Evolutionary conservation across 2,329 filamentous ascomycete genomes (phyloP).

Genomic region (Helotiales sp.): DNA sequence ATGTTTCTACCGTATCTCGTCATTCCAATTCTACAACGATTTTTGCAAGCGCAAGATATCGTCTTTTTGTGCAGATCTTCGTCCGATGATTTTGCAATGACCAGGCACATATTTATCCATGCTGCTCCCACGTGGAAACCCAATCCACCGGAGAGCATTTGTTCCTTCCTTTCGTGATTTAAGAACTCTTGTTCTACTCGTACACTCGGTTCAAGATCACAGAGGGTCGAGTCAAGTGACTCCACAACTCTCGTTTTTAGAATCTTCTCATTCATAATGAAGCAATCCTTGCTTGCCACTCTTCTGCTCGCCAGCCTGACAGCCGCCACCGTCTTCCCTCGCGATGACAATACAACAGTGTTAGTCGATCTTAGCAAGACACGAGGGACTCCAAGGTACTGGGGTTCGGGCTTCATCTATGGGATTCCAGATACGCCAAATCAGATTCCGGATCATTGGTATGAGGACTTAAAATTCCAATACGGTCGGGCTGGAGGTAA

Average conservation of each 20-base stretch:
- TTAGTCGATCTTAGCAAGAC: background rate
- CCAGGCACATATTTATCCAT: background rate
- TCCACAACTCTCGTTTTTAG: background rate
- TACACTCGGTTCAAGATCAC: background rate
- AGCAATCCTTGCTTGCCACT: background rate
- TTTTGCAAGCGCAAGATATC: background rate
- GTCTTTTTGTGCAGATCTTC: background rate
- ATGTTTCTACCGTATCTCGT: background rate
- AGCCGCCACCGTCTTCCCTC: background rate
- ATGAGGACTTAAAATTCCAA: constrained; percentile 41
- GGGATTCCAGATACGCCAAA: constrained; percentile 40
- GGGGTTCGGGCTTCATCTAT: constrained; percentile 44
- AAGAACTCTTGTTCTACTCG: background rate
- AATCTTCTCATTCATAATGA: background rate
- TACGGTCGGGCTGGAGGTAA: constrained; percentile 43
- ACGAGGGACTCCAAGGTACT: constrained; percentile 29
- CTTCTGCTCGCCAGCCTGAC: background rate
- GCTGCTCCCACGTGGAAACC: background rate
- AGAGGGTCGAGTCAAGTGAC: background rate
- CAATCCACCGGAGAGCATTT: background rate
- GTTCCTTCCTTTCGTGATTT: background rate
- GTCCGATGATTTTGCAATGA: background rate
- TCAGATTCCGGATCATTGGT: constrained; percentile 41
- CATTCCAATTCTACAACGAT: too few relatives aligned
- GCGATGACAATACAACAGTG: background rate